phyloP scores from a whole-genome alignment of 2,329 filamentous ascomycete genomes.

The Escovopsis sp. region DNA sequence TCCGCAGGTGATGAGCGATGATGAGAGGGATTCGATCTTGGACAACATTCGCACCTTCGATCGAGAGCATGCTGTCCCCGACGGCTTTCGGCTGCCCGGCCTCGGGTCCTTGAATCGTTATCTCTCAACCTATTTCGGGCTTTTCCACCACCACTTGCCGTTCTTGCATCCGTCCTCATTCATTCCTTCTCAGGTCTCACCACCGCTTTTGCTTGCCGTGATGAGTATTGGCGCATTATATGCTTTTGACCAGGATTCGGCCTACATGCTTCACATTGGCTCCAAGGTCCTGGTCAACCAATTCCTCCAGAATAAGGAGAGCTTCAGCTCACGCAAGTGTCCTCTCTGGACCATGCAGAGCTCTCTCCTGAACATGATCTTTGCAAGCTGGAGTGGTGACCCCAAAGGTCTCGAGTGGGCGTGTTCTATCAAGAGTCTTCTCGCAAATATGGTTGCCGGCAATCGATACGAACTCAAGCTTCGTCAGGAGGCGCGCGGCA shows the following conservation, averaged over 20 bases:
- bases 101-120: slow-evolving; percentile 76
- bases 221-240: slow-evolving; percentile 92
- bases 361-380: slow-evolving; percentile 94
- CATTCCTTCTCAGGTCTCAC: slow-evolving; percentile 61
- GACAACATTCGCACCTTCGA: slow-evolving; percentile 76
- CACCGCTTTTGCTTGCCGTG: slow-evolving; percentile 73
- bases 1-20: slow-evolving; percentile 69
- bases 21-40: slow-evolving; percentile 70
- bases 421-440: slow-evolving; percentile 93
- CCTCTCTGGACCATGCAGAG: slow-evolving; percentile 98
- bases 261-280: slow-evolving; percentile 92
- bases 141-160: slow-evolving; percentile 93
- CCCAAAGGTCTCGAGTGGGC: slow-evolving; percentile 97
- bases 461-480: slow-evolving; percentile 94
- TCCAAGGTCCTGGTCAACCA: slow-evolving; percentile 96
- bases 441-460: slow-evolving; percentile 97
- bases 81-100: slow-evolving; percentile 77
- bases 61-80: slow-evolving; percentile 65
- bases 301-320: slow-evolving; percentile 95
- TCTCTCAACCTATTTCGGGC: slow-evolving; percentile 85
- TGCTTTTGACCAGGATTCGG: slow-evolving; percentile 92
- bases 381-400: slow-evolving; percentile 97
- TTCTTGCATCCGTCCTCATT: slow-evolving; percentile 92
- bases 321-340: slow-evolving; percentile 95
- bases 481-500: slow-evolving; percentile 73